phyloP scores from a whole-genome alignment of 2,329 filamentous ascomycete genomes.

The Calonectria pteridis region DNA sequence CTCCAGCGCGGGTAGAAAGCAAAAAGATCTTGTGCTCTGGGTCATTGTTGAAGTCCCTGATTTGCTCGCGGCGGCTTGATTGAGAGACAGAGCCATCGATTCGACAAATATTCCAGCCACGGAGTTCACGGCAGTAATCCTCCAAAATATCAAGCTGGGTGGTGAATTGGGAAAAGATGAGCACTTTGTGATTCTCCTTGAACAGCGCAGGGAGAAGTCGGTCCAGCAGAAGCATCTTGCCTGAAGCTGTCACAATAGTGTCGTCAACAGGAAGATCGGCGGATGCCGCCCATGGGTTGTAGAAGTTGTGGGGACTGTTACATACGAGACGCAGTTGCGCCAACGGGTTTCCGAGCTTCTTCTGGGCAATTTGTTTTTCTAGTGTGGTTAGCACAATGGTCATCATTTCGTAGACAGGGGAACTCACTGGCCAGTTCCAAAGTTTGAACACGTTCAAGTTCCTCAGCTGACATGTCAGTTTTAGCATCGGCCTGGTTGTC shows the following conservation, averaged over 20 bases:
- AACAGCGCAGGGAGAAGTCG: slow-evolving; percentile 84
- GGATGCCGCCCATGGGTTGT: slow-evolving; percentile 83
- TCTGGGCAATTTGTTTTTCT: slow-evolving; percentile 87
- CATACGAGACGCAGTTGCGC: slow-evolving; percentile 94
- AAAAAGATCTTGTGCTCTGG: slow-evolving; percentile 81
- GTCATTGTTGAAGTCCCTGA: slow-evolving; percentile 78
- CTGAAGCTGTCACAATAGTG: slow-evolving; percentile 85
- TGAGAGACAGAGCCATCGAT: slow-evolving; percentile 92
- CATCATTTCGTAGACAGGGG: fast-evolving
- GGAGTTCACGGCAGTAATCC: slow-evolving; percentile 83
- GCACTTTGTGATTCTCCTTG: slow-evolving; percentile 82
- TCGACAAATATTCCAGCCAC: slow-evolving; percentile 84
- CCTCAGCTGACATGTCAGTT: slow-evolving; percentile 62
- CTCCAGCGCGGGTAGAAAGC: slow-evolving; percentile 90
- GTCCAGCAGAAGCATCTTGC: slow-evolving; percentile 96
- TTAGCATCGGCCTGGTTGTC: slow-evolving; percentile 45
- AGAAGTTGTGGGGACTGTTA: slow-evolving; percentile 96
- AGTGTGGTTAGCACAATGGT: slow-evolving; percentile 41
- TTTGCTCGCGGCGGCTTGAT: slow-evolving; percentile 75
- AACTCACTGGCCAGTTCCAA: slow-evolving; percentile 81
- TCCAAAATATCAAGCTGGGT: slow-evolving; percentile 92
- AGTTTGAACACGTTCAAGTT: slow-evolving; percentile 74
- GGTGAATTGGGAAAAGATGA: slow-evolving; percentile 98
- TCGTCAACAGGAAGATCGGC: slow-evolving; percentile 77
- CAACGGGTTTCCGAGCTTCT: slow-evolving; percentile 93